These are phyloP conservation scores for Daldinia bambusicola DNA, from an alignment of 495 filamentous ascomycete genomes.

Conservation along the genomic window DNA sequence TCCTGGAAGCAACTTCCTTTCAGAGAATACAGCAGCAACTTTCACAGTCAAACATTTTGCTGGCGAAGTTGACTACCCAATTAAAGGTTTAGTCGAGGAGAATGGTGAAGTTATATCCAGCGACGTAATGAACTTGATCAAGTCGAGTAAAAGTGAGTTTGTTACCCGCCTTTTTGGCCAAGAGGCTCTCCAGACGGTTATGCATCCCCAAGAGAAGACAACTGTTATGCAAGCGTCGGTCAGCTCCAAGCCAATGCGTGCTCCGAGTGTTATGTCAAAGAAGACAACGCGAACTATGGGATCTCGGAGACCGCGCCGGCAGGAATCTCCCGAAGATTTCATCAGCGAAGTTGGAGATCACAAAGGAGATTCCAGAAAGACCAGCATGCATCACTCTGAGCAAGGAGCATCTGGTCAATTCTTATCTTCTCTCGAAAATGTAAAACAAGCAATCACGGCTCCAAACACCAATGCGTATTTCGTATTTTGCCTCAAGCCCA, in stretches of 20 bases:
- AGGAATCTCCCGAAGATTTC: constrained; percentile 66
- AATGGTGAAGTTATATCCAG: constrained; percentile 96
- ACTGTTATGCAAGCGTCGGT: constrained; percentile 97
- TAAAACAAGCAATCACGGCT: constrained; percentile 82
- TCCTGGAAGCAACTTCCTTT: constrained; percentile 83
- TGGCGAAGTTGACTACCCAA: constrained; percentile 94
- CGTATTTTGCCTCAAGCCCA: constrained; percentile 96
- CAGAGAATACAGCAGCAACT: constrained; percentile 75
- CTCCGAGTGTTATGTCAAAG: constrained; percentile 89
- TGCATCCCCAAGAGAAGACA: constrained; percentile 88
- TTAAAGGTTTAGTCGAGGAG: constrained; percentile 86
- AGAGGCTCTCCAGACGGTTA: constrained; percentile 86
- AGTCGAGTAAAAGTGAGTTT: constrained; percentile 85
- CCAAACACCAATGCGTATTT: constrained; percentile 91
- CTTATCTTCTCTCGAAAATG: constrained; percentile 85
- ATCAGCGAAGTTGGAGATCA: constrained; percentile 51
- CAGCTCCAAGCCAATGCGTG: constrained; percentile 90
- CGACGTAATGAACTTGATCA: constrained; percentile 95
- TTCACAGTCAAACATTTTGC: constrained; percentile 96
- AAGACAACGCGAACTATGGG: constrained; percentile 56
- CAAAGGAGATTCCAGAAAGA: constrained; percentile 37
- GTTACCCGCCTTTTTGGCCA: constrained; percentile 91
- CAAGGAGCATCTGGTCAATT: constrained; percentile 95
- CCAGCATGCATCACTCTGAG: constrained; percentile 59
- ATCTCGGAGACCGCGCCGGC: constrained; percentile 55